Evolutionary conservation across 2,329 filamentous ascomycete species (phyloP).

Genomic region (Aspergillus tubingensis): DNA sequence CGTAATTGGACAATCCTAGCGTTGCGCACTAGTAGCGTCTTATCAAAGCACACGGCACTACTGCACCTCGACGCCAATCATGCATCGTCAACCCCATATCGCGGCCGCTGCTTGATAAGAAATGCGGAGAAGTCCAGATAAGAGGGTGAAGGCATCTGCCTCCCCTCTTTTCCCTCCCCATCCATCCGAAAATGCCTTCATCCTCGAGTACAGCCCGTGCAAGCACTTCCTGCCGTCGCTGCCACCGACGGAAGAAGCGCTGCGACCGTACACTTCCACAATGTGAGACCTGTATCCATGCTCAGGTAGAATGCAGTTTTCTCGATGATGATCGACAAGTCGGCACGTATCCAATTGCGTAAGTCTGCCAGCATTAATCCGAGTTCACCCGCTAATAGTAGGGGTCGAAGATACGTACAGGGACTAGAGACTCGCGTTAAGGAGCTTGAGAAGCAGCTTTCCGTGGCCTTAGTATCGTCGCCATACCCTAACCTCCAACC

Average conservation of each 20-base stretch:
- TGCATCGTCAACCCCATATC: not conserved
- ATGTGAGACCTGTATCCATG: constrained; percentile 43
- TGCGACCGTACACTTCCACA: constrained; percentile 45
- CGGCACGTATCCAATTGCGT: constrained; percentile 47
- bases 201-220: constrained; percentile 26
- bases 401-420: constrained; percentile 36
- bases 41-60: not conserved
- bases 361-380: constrained; percentile 18
- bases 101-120: constrained; percentile 5
- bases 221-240: constrained; percentile 42
- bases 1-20: too few species aligned
- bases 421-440: constrained; percentile 32
- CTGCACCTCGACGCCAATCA: not conserved
- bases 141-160: not conserved
- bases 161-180: not conserved
- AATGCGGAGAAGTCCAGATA: constrained; percentile 12
- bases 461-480: constrained; percentile 1
- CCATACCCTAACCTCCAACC: not conserved
- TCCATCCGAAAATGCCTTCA: constrained; percentile 6
- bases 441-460: constrained; percentile 27
- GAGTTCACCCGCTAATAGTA: not conserved
- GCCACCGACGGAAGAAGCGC: constrained; percentile 48
- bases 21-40: not conserved
- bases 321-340: constrained; percentile 42
- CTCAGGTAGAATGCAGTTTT: constrained; percentile 45